Conservation (phyloP, 495 filamentous ascomycete genomes). For the Hypoxylon fragiforme region DNA sequence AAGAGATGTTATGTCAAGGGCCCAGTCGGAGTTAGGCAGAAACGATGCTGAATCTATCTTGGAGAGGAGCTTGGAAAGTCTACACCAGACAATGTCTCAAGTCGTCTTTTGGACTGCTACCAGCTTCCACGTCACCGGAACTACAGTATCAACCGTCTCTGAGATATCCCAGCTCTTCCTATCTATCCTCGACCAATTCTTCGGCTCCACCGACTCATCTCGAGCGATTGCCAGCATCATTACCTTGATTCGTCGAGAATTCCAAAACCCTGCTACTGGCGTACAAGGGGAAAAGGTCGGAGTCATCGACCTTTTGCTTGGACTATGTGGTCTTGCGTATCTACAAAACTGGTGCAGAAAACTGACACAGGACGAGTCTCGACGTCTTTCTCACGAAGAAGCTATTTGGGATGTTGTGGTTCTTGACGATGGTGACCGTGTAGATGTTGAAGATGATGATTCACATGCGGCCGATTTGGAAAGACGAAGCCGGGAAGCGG, state of each 20-base stretch:
- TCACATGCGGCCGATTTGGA: slow-evolving; percentile 20
- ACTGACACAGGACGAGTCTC: slow-evolving; percentile 59
- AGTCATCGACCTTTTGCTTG: slow-evolving; percentile 66
- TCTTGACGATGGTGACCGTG: slow-evolving; percentile 62
- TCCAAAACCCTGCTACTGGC: slow-evolving; percentile 63
- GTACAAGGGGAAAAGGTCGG: slow-evolving; percentile 63
- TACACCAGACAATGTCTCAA: slow-evolving; percentile 66
- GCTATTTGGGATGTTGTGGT: slow-evolving; percentile 82
- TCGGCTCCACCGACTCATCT: slow-evolving; percentile 78
- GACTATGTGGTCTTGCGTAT: slow-evolving; percentile 70
- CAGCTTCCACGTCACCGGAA: slow-evolving; percentile 70
- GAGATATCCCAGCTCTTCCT: slow-evolving; percentile 68
- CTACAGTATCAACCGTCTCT: slow-evolving; percentile 62
- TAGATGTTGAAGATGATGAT: slow-evolving; percentile 58
- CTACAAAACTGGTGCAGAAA: slow-evolving; percentile 69
- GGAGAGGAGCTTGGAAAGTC: slow-evolving; percentile 62
- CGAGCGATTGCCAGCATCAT: slow-evolving; percentile 80
- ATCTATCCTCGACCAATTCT: slow-evolving; percentile 69
- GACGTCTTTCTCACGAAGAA: slow-evolving; percentile 59
- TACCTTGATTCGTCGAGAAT: slow-evolving; percentile 71
- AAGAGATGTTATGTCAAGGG: slow-evolving; percentile 62
- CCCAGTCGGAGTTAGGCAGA: slow-evolving; percentile 57
- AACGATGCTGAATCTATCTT: slow-evolving; percentile 65
- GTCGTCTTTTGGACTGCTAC: slow-evolving; percentile 69
- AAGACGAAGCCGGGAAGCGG: slow-evolving; percentile 4